Evolutionary conservation across 345 rosid species (phyloP).

Genomic region (Gynandropsis gynandra): DNA sequence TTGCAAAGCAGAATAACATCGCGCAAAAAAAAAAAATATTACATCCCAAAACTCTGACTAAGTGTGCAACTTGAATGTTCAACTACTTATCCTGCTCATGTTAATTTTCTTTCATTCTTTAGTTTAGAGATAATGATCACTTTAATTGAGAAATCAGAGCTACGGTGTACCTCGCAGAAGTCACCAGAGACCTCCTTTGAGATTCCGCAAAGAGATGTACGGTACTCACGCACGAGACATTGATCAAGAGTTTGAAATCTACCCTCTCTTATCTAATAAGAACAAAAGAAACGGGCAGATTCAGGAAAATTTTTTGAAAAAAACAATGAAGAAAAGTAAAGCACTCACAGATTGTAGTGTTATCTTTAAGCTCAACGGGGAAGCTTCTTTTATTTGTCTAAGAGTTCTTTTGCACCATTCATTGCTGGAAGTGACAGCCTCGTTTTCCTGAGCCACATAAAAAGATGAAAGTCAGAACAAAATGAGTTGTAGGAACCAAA

Average conservation of each 20-base stretch:
- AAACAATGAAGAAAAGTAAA: constrained; percentile 7
- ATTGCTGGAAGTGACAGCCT: constrained; percentile 40
- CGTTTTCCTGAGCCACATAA: constrained; percentile 42
- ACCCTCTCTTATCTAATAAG: constrained; percentile 79
- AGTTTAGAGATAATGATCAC: background rate
- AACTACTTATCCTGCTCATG: no score
- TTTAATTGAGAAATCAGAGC: constrained; percentile 7
- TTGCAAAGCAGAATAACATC: no score
- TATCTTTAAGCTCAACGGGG: constrained; percentile 89
- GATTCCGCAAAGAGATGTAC: constrained; percentile 51
- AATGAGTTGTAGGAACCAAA: no score
- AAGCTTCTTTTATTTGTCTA: constrained; percentile 63
- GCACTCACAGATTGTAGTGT: constrained; percentile 67
- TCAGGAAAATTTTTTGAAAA: constrained; percentile 16
- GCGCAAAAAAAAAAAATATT: background rate
- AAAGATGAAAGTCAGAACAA: background rate
- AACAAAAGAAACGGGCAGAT: constrained; percentile 7
- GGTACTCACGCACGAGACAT: constrained; percentile 77
- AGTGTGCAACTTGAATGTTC: no score
- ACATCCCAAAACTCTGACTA: background rate
- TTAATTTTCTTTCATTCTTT: no score
- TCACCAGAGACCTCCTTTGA: constrained; percentile 57
- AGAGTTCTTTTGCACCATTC: constrained; percentile 58
- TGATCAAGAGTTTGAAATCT: constrained; percentile 82
- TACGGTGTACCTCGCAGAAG: constrained; percentile 60